These are phyloP conservation scores for Penicillium sp. DNA, from an alignment of 2,329 filamentous ascomycete genomes.

Conservation along the genomic window DNA sequence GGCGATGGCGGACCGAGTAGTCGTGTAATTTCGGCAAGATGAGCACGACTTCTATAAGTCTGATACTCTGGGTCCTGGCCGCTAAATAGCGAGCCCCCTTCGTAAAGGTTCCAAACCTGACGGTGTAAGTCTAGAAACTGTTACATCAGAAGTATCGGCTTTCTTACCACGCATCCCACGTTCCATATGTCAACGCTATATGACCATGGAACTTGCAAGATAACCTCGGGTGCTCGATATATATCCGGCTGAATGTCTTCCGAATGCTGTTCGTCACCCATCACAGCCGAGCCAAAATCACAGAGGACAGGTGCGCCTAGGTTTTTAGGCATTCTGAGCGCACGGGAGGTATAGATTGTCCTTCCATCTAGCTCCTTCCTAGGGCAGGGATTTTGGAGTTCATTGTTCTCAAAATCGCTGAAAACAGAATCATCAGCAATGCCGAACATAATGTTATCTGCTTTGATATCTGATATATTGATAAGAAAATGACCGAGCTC, in stretches of 20 bases:
- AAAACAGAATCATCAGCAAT: conserved; percentile 44
- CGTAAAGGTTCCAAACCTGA: conserved; percentile 52
- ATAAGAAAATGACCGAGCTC: background rate
- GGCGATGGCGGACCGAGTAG: conserved; percentile 46
- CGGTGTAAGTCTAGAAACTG: background rate
- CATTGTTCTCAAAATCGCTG: conserved; percentile 37
- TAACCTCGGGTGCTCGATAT: conserved; percentile 46
- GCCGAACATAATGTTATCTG: conserved; percentile 49
- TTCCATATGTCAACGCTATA: conserved; percentile 55
- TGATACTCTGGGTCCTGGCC: conserved; percentile 40
- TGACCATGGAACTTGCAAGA: conserved; percentile 47
- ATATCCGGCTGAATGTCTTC: conserved; percentile 32
- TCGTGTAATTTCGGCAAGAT: conserved; percentile 50
- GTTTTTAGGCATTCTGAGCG: conserved; percentile 33
- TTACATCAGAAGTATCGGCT: background rate
- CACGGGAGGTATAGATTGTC: conserved; percentile 45
- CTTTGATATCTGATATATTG: conserved; percentile 42
- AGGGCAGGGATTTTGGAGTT: conserved; percentile 32
- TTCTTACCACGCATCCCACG: conserved; percentile 49
- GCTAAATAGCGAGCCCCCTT: conserved; percentile 47
- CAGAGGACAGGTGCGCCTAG: conserved; percentile 43
- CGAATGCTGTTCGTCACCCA: conserved; percentile 33
- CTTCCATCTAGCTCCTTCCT: conserved; percentile 44
- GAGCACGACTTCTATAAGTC: conserved; percentile 44
- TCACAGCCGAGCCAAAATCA: conserved; percentile 50